Evolutionary conservation across 805 yeast species (phyloP).

Genomic region (Barnettozyma wickerhamii): DNA sequence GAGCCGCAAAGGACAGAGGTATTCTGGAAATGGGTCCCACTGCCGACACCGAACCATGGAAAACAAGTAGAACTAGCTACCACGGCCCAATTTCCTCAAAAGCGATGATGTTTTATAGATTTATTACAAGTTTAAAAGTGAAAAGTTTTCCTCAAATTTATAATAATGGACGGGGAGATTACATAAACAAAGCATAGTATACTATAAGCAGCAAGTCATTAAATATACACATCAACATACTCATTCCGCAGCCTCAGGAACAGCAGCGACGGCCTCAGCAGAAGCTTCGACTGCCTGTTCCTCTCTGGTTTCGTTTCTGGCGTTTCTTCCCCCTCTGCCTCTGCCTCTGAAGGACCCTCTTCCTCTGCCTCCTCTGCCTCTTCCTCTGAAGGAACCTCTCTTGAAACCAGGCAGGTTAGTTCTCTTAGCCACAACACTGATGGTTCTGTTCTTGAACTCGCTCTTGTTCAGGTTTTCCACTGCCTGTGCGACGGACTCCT

Average conservation of each 20-base stretch:
- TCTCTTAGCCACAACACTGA: conserved; percentile 47
- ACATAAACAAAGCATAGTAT: too few relatives aligned
- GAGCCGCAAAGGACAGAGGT: conserved; percentile 16
- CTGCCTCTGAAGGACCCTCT: conserved; percentile 17
- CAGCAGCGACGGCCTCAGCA: neutral
- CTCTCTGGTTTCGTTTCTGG: neutral
- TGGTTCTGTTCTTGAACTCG: conserved; percentile 41
- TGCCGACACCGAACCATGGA: neutral
- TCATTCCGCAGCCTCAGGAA: neutral
- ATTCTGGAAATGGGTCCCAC: conserved; percentile 4
- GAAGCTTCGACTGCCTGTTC: neutral
- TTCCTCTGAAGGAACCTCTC: conserved; percentile 19
- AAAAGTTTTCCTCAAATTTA: neutral
- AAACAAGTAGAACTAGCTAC: neutral
- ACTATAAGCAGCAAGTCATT: neutral
- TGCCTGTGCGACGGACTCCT: conserved; percentile 42
- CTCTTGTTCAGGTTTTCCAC: conserved; percentile 37
- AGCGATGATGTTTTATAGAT: neutral
- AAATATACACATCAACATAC: neutral
- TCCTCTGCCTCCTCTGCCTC: conserved; percentile 23
- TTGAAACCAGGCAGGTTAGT: conserved; percentile 50
- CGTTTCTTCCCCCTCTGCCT: conserved; percentile 6
- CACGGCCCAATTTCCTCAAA: neutral
- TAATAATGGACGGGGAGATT: too few relatives aligned
- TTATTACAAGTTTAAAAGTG: too few relatives aligned